phyloP scores from a whole-genome alignment of 306 rosid species.

The Vachellia collinsii region DNA sequence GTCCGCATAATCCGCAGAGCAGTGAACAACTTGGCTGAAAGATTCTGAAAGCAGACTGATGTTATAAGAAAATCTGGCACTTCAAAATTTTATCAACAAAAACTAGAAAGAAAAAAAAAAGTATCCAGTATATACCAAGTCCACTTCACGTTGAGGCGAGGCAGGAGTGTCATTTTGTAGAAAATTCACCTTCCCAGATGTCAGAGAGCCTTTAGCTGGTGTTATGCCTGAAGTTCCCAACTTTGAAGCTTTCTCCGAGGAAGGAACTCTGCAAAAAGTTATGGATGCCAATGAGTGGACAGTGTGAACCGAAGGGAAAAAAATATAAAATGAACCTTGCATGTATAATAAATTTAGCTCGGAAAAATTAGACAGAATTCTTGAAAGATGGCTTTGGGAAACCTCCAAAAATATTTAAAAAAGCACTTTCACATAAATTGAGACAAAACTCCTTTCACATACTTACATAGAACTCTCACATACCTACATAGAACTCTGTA shows the following conservation, averaged over 20 bases:
- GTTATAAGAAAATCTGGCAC: conserved; percentile 14
- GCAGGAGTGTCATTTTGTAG: conserved; percentile 46
- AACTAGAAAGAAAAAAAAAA: neutral
- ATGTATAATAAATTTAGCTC: conserved; percentile 18
- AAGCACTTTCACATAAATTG: too few relatives aligned
- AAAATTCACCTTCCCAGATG: conserved; percentile 56
- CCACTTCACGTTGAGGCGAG: conserved; percentile 60
- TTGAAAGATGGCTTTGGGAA: conserved; percentile 20
- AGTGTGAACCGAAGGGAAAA: conserved; percentile 12
- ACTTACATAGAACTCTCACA: too few relatives aligned
- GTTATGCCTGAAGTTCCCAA: conserved; percentile 54
- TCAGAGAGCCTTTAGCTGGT: conserved; percentile 72
- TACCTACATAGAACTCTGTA: too few relatives aligned
- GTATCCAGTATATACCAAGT: conserved; percentile 56
- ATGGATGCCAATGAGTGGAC: conserved; percentile 31
- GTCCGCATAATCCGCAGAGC: conserved; percentile 77
- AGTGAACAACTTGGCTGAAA: conserved; percentile 71
- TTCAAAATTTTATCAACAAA: conserved; percentile 26
- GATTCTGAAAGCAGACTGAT: conserved; percentile 53
- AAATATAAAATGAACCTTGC: conserved; percentile 14
- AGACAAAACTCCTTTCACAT: too few relatives aligned
- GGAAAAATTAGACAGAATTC: conserved; percentile 29
- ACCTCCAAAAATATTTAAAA: too few relatives aligned
- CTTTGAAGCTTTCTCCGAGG: conserved; percentile 57
- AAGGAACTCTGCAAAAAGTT: conserved; percentile 63